Conservation (phyloP, 2,329 filamentous ascomycete species). For the Phoma sp. region DNA sequence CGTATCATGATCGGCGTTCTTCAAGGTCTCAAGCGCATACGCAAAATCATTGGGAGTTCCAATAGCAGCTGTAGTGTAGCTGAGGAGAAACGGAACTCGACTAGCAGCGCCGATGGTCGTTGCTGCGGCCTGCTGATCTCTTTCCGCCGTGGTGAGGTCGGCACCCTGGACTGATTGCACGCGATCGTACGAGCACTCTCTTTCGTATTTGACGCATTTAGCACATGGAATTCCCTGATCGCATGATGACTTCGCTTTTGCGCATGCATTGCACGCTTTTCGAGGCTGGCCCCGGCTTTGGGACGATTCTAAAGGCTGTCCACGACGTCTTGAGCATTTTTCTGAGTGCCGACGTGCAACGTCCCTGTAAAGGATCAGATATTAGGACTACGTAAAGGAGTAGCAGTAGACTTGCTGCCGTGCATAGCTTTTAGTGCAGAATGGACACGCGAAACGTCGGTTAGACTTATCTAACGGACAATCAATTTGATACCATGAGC, state of each 20-base stretch:
- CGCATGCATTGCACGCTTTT: slow-evolving; percentile 3
- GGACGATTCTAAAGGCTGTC: background rate
- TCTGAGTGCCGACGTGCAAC: slow-evolving; percentile 7
- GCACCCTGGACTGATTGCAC: too few species aligned
- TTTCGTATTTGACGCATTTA: background rate
- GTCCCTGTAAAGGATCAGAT: background rate
- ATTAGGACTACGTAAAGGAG: background rate
- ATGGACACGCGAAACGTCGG: background rate
- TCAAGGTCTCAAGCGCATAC: background rate
- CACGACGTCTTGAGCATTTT: background rate
- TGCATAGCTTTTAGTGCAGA: background rate
- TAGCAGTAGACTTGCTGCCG: background rate
- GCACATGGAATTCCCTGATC: background rate
- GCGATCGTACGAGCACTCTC: background rate
- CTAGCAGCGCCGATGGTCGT: background rate
- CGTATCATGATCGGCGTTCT: too few species aligned
- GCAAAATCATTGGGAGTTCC: background rate
- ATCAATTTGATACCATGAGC: background rate
- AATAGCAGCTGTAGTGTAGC: background rate
- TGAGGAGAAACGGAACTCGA: slow-evolving; percentile 5
- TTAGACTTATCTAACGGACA: background rate
- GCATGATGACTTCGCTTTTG: background rate
- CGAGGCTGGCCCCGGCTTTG: slow-evolving; percentile 4
- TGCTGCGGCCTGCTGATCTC: background rate
- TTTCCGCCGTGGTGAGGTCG: background rate